Evolutionary conservation across 805 yeast genomes (phyloP).

Genomic region (Metschnikowia amazonensis): DNA sequence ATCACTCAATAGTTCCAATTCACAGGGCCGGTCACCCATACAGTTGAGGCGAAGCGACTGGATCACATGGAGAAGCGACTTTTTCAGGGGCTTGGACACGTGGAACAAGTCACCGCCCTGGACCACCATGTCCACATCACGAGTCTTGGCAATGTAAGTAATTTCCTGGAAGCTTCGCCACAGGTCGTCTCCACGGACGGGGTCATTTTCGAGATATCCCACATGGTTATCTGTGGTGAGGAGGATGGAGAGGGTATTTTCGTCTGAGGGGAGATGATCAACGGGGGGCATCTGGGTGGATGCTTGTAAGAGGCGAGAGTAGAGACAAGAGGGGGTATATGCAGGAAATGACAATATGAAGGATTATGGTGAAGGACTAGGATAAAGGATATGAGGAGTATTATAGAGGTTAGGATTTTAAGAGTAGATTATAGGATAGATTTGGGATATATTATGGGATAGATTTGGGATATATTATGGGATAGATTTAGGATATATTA

Average conservation of each 20-base stretch:
- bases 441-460: too few species aligned
- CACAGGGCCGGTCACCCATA: constrained; percentile 84
- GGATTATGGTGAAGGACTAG: too few species aligned
- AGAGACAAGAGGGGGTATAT: too few species aligned
- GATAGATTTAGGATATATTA: too few species aligned
- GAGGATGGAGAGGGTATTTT: constrained; percentile 70
- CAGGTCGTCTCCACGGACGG: constrained; percentile 84
- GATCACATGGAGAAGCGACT: constrained; percentile 80
- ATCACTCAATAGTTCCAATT: constrained; percentile 76
- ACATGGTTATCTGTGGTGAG: constrained; percentile 96
- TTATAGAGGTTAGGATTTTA: too few species aligned
- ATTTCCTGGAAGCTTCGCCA: constrained; percentile 87
- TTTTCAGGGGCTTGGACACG: constrained; percentile 81
- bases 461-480: too few species aligned
- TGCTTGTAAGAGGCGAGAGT: neutral
- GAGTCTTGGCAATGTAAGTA: constrained; percentile 60
- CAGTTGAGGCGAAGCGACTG: constrained; percentile 66
- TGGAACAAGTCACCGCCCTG: constrained; percentile 96
- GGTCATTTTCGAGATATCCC: constrained; percentile 86
- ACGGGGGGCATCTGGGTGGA: constrained; percentile 37
- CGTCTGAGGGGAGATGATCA: constrained; percentile 43
- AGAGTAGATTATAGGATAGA: too few species aligned
- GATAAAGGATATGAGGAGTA: too few species aligned
- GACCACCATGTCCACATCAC: constrained; percentile 80
- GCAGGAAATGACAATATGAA: too few species aligned